phyloP scores from a whole-genome alignment of 306 rosid species.

The Cucurbita argyrosperma region DNA sequence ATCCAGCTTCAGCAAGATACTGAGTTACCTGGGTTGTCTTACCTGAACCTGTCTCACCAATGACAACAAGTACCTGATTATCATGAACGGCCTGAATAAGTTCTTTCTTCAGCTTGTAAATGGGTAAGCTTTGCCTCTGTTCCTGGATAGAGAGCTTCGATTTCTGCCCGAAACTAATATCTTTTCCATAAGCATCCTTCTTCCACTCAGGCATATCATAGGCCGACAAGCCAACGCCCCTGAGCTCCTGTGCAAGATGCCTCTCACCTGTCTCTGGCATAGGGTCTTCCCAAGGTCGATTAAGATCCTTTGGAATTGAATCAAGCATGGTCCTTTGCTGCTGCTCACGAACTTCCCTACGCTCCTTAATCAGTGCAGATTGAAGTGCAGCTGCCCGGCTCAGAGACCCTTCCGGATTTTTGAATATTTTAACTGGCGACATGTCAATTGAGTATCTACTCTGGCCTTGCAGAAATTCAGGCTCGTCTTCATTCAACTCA shows the following conservation, averaged over 20 bases:
- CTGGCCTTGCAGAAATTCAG: slow-evolving; percentile 76
- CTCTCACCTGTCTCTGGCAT: slow-evolving; percentile 86
- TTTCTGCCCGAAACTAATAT: slow-evolving; percentile 71
- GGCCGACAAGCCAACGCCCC: slow-evolving; percentile 86
- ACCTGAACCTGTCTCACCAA: slow-evolving; percentile 90
- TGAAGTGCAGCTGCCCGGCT: slow-evolving; percentile 88
- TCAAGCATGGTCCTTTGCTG: slow-evolving; percentile 83
- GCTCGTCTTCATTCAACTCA: slow-evolving; percentile 85
- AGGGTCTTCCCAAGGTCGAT: slow-evolving; percentile 96
- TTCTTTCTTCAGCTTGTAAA: slow-evolving; percentile 68
- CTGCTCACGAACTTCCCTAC: slow-evolving; percentile 81
- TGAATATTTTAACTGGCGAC: slow-evolving; percentile 89
- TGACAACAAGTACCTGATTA: slow-evolving; percentile 66
- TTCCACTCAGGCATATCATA: slow-evolving; percentile 91
- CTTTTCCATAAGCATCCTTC: slow-evolving; percentile 85
- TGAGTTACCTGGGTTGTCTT: slow-evolving; percentile 91
- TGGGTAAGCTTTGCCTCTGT: slow-evolving; percentile 68
- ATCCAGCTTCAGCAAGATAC: slow-evolving; percentile 80
- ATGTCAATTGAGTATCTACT: slow-evolving; percentile 66
- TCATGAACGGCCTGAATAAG: slow-evolving; percentile 69
- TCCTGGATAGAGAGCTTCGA: slow-evolving; percentile 84
- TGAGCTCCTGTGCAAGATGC: slow-evolving; percentile 81
- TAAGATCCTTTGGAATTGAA: slow-evolving; percentile 85
- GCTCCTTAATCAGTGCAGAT: slow-evolving; percentile 82
- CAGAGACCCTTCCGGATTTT: slow-evolving; percentile 83